phyloP scores from a whole-genome alignment of 768 basidiomycete species.

The Dentipellis sp. region DNA sequence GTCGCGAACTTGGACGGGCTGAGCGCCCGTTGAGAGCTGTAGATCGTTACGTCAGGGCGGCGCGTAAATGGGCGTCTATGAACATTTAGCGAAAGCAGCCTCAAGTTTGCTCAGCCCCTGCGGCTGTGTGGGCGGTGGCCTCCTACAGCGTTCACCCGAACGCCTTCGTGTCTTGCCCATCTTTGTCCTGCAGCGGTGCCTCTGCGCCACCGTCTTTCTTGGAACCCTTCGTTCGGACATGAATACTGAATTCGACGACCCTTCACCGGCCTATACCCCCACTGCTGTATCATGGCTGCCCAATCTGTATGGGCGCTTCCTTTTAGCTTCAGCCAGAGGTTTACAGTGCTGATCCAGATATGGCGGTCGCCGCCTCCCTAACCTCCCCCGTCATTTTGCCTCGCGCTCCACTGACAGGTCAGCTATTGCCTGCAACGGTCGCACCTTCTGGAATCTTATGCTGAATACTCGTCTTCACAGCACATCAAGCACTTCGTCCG shows the following conservation, averaged over 20 bases:
- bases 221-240: background rate
- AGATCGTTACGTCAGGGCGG: too few relatives aligned
- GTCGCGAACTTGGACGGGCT: background rate
- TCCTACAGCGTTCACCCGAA: too few relatives aligned
- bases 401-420: background rate
- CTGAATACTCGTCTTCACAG: background rate
- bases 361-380: background rate
- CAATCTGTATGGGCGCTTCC: background rate
- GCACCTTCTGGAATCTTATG: background rate
- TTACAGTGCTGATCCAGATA: background rate
- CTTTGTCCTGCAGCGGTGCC: too few relatives aligned
- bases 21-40: too few relatives aligned
- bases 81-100: too few relatives aligned
- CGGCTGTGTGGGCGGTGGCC: too few relatives aligned
- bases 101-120: too few relatives aligned
- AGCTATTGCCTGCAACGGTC: background rate
- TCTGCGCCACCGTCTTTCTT: background rate
- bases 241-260: background rate
- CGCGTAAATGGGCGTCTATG: too few relatives aligned
- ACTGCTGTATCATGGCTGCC: background rate
- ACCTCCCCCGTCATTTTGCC: background rate
- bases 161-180: too few relatives aligned
- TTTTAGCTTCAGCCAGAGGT: background rate
- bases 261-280: constrained; percentile 3
- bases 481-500: constrained; percentile 1